phyloP scores from a whole-genome alignment of 176 grass and related monocot genomes.

The Alopecurus myosuroides region DNA sequence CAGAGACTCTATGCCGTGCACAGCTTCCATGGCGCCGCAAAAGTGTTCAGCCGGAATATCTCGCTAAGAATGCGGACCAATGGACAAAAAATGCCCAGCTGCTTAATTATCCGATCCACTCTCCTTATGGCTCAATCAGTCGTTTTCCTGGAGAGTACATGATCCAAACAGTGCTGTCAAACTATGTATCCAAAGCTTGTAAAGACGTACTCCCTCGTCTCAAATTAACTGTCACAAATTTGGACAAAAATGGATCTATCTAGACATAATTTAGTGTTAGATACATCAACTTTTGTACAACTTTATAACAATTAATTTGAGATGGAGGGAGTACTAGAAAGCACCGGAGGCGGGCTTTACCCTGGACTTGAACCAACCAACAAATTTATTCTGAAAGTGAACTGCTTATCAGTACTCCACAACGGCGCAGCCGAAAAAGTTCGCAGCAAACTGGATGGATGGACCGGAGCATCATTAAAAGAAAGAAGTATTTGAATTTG shows the following conservation, averaged over 20 bases:
- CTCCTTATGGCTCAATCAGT: neutral
- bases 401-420: neutral
- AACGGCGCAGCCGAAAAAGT: neutral
- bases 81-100: neutral
- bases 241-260: too few species aligned
- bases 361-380: neutral
- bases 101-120: neutral
- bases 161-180: neutral
- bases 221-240: too few species aligned
- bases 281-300: too few species aligned
- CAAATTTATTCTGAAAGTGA: neutral
- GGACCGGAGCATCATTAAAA: neutral
- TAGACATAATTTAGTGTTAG: too few species aligned
- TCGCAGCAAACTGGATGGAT: neutral
- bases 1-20: conserved; percentile 12
- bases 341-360: neutral
- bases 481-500: neutral
- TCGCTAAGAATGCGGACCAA: neutral
- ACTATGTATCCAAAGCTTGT: neutral
- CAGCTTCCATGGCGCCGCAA: conserved; percentile 7
- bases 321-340: too few species aligned
- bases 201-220: too few species aligned
- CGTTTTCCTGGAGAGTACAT: neutral
- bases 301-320: too few species aligned
- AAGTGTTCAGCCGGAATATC: neutral